Base-by-base conservation (phyloP, 345 rosid species). In the Melastoma malabathricum region DNA sequence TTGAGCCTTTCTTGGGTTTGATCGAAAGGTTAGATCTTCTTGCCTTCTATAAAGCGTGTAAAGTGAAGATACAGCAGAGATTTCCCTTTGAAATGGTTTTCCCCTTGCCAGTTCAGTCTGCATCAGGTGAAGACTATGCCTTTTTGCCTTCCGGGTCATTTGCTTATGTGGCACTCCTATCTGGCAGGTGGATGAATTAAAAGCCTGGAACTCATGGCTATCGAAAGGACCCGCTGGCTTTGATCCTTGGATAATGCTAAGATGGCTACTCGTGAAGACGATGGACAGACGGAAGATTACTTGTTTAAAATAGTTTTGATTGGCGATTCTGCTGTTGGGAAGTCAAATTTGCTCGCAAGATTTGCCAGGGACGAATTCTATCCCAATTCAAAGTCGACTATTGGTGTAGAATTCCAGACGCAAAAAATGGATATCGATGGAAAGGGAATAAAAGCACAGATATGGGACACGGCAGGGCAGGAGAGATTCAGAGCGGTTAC, bases 391-490 rank as follows among this genome's bases (percentile, higher is more conserved):
- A 90, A 90, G 68, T 90, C 98, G 3, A 90, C 98, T 9, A 90
- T 90, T 52, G 98, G 98, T 63, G 98, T 90, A 50, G 98, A 90
- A 74, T 90, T 90, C 66, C 98, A 90, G 73, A 90, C 98, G 3
- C 98, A 86, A 54, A 90, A 86, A 75, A 66, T 90, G 65, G 84
- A 72, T 73, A 86, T 90, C 20, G 80, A 82, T 6, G 96, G 94
- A 1, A 90, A 84, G 69, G 98, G 86, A 76, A 58, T 86, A 68
- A 86, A 90, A 68, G 96, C 96, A 4, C 98, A 90, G 72, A 86
- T 90, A 63, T 90, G 98, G 98, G 98, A 90, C 65, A 90, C 96
- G 25, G 98, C 98, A 6, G 98, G 98, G 64, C 98, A 90, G 75
- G 96, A 90, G 66, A 89, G 98, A 54, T 86, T 90, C 61, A 80